Evolutionary conservation across 148 eudicot species (phyloP).

Genomic region (Rhododendron molle): DNA sequence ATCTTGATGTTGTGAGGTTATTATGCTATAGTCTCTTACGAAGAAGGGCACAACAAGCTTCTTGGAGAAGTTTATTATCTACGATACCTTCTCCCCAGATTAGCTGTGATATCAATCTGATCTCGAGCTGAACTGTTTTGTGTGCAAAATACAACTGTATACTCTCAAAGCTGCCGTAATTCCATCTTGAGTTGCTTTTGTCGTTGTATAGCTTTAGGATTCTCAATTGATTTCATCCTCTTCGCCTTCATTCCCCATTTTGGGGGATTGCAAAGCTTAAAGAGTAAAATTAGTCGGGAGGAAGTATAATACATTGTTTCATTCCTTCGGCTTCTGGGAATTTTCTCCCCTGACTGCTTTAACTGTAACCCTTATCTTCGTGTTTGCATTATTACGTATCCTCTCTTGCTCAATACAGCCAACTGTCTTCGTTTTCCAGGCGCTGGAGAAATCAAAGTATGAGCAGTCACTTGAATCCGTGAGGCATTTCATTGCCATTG

Average conservation of each 20-base stretch:
- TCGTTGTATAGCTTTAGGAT: background rate
- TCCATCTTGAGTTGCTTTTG: background rate
- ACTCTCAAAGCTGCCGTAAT: background rate
- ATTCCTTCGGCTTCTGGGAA: background rate
- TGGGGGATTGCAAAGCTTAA: background rate
- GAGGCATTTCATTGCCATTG: slow-evolving; percentile 66
- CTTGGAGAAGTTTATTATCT: background rate
- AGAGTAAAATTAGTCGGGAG: background rate
- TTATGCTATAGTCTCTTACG: background rate
- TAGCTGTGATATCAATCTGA: background rate
- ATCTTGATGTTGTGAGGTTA: background rate
- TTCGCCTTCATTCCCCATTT: background rate
- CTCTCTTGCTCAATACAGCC: background rate
- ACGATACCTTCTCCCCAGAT: background rate
- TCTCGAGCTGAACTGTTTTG: background rate
- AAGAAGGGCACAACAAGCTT: background rate
- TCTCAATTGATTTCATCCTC: background rate
- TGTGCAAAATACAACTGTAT: background rate
- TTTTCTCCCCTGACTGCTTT: background rate
- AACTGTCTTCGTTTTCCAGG: slow-evolving; percentile 32
- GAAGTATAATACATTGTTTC: background rate
- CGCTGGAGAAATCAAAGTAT: slow-evolving; percentile 78
- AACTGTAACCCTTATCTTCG: background rate
- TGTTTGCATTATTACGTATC: background rate
- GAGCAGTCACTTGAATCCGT: slow-evolving; percentile 93